These are phyloP conservation scores for Carex arenaria DNA, from an alignment of 202 grass and related monocot species.

Conservation along the genomic window DNA sequence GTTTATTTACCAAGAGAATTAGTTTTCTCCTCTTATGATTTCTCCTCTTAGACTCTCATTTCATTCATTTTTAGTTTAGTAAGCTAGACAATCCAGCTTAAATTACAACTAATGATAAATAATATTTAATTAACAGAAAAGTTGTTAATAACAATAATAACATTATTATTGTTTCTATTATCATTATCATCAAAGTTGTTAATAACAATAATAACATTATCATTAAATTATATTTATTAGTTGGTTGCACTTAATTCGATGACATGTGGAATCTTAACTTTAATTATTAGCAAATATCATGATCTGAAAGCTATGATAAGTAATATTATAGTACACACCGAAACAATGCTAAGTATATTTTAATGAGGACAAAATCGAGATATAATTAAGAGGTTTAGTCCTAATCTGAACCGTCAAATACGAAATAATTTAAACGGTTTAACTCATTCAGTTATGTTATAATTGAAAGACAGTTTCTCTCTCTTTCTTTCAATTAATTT, in stretches of 20 bases:
- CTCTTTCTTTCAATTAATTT: too few relatives aligned
- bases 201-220: not conserved
- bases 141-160: not conserved
- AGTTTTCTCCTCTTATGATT: not conserved
- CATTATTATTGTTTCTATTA: not conserved
- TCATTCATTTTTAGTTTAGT: not conserved
- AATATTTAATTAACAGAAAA: not conserved
- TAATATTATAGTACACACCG: too few relatives aligned
- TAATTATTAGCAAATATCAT: not conserved
- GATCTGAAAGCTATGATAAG: not conserved
- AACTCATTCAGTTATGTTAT: too few relatives aligned
- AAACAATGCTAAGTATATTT: too few relatives aligned
- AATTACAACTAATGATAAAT: not conserved
- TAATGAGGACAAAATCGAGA: too few relatives aligned
- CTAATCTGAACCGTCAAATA: too few relatives aligned
- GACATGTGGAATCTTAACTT: not conserved
- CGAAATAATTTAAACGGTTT: too few relatives aligned
- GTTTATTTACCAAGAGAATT: too few relatives aligned
- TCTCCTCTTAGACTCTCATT: not conserved
- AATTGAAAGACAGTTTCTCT: too few relatives aligned
- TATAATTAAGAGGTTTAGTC: too few relatives aligned
- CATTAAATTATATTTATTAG: not conserved
- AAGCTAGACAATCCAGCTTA: not conserved
- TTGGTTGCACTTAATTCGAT: not conserved
- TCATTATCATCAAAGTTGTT: not conserved